These are phyloP conservation scores for Tuber borchii DNA, from an alignment of 495 filamentous ascomycete genomes.

Conservation along the genomic window DNA sequence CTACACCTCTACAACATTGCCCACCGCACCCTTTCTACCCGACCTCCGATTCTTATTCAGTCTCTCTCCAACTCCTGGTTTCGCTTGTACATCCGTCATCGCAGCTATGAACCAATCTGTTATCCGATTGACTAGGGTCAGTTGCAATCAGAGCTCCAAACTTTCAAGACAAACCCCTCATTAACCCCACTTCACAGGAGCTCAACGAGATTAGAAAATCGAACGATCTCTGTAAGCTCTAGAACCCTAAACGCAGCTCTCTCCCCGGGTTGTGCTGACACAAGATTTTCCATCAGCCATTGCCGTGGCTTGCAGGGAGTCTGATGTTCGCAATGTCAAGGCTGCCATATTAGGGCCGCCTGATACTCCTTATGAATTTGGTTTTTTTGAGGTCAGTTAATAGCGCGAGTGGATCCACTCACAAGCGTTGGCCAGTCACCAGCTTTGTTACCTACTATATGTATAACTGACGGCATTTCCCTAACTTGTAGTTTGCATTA, in stretches of 20 bases:
- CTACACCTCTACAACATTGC: neutral
- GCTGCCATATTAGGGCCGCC: conserved; percentile 89
- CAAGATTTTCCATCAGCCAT: conserved; percentile 53
- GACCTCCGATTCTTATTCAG: neutral
- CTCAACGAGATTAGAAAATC: conserved; percentile 73
- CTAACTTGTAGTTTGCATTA: conserved; percentile 52
- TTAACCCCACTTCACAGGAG: conserved; percentile 53
- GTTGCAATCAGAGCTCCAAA: conserved; percentile 33
- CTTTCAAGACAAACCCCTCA: conserved; percentile 45
- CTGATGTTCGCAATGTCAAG: conserved; percentile 78
- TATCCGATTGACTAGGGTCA: conserved; percentile 75
- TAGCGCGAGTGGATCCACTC: conserved; percentile 1
- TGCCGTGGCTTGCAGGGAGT: conserved; percentile 76
- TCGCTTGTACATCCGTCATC: neutral
- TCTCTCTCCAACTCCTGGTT: neutral
- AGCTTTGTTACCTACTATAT: conserved; percentile 8
- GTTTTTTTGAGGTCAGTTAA: conserved; percentile 77
- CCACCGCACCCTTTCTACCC: neutral
- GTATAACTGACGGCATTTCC: conserved; percentile 2
- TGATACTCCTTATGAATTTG: conserved; percentile 92
- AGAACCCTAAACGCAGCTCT: conserved; percentile 6
- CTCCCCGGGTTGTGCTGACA: conserved; percentile 15
- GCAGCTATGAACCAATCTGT: conserved; percentile 64
- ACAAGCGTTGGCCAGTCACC: neutral
- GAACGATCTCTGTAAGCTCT: conserved; percentile 66